Evolutionary conservation across 306 rosid species (phyloP), one percentile per base, ranked within the genome.

Genomic region (Inga laurina): DNA sequence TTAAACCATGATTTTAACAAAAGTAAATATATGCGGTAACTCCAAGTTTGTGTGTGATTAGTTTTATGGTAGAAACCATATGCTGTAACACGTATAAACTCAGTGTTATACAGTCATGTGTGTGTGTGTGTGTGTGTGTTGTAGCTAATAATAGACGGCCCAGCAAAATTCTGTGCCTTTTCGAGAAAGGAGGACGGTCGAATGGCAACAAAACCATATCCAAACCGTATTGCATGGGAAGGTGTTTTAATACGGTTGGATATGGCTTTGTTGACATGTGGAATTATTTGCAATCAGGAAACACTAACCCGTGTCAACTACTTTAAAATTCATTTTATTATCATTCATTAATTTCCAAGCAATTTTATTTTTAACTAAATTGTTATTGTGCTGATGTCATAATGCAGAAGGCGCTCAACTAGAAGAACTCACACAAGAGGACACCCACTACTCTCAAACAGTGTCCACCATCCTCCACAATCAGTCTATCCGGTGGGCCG

Each of bases 361-460:
- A 34, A 27, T 27, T 27, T 27, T 9, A 19, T 30, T 5, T 11
- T 30, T 64, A 7, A 30, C 71, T 4, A 15, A 32, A 32, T 32
- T 65, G 7, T 4, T 65, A 32, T 15, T 39, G 22, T 69, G 49
- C 24, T 70, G 34, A 41, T 41, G 34, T 22, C 18, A 52, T 35
- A 21, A 65, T 87, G 88, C 85, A 88, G 83, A 61, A 13, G 22
- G 84, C 9, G 56, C 81, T 72, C 83, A 83, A 3, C 41, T 88
- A 16, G 97, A 94, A 41, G 97, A 89, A 2, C 70, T 91, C 77
- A 86, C 86, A 3, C 90, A 87, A 54, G 97, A 96, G 74, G 99
- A 91, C 85, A 89, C 88, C 10, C 97, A 89, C 83, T 96, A 94
- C 86, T 91, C 98, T 43, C 85, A 92, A 85, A 94, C 97, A 0